Evolutionary conservation across 2,329 filamentous ascomycete species (phyloP).

Genomic region (Metarhizium guizhouense): DNA sequence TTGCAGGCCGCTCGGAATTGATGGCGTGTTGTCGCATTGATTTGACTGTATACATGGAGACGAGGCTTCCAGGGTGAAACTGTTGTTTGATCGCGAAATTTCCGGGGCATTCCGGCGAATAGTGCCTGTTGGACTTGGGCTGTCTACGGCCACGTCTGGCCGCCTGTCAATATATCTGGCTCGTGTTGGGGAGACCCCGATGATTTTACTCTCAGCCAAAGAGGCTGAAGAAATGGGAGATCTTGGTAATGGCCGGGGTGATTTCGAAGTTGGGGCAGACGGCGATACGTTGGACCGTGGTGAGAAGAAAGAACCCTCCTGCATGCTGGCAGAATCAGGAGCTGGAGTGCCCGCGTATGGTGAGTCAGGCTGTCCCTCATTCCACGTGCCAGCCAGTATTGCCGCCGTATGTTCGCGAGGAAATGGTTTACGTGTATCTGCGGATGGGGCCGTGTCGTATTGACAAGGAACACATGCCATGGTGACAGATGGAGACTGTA

Average conservation of each 20-base stretch:
- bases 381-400: constrained; percentile 49
- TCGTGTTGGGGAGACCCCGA: background rate
- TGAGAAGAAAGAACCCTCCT: constrained; percentile 11
- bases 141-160: background rate
- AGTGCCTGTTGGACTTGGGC: background rate
- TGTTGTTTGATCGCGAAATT: background rate
- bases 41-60: constrained; percentile 9
- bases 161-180: constrained; percentile 1
- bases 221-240: background rate
- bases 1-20: constrained; percentile 5
- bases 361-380: constrained; percentile 54
- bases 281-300: constrained; percentile 1
- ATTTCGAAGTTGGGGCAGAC: background rate
- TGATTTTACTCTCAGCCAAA: background rate
- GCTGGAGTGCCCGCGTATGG: constrained; percentile 28
- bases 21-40: background rate
- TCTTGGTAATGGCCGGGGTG: background rate
- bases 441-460: constrained; percentile 22
- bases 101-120: background rate
- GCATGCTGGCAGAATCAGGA: constrained; percentile 9
- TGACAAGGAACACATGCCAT: constrained; percentile 19
- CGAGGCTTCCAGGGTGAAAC: constrained; percentile 10
- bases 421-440: constrained; percentile 16
- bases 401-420: constrained; percentile 43
- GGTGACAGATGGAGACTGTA: constrained; percentile 8